These are phyloP conservation scores for Teunomyces atbi DNA, from an alignment of 805 yeast genomes.

Conservation along the genomic window DNA sequence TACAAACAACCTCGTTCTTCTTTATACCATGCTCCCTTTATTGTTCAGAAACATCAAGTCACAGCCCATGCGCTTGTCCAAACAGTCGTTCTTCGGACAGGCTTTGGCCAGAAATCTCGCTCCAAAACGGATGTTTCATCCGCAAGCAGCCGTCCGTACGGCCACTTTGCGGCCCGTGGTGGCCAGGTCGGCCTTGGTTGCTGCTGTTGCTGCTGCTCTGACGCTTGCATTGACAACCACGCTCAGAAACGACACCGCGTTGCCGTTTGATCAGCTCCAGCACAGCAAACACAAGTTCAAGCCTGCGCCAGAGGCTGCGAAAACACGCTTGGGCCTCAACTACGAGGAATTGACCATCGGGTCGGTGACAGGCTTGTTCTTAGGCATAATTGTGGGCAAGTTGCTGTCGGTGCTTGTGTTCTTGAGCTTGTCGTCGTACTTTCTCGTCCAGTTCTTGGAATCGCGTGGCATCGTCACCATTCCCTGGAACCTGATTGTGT, in stretches of 20 bases:
- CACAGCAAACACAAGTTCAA: not conserved
- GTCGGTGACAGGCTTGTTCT: slow-evolving; percentile 56
- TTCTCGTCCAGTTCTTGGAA: slow-evolving; percentile 52
- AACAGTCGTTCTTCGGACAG: not conserved
- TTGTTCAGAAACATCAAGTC: not conserved
- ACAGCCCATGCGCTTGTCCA: not conserved
- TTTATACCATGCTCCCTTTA: not conserved
- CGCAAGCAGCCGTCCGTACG: not conserved
- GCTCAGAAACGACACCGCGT: slow-evolving; percentile 9
- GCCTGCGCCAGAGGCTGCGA: not conserved
- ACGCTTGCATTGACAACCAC: not conserved
- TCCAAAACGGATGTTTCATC: not conserved
- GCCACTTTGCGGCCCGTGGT: slow-evolving; percentile 3
- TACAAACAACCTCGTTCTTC: not conserved
- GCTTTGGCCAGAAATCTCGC: not conserved
- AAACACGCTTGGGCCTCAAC: slow-evolving; percentile 43
- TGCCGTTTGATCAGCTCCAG: slow-evolving; percentile 2
- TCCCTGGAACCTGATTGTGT: slow-evolving; percentile 39
- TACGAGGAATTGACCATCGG: slow-evolving; percentile 65
- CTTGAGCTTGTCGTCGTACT: slow-evolving; percentile 42
- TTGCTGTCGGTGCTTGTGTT: slow-evolving; percentile 53
- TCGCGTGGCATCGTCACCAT: slow-evolving; percentile 51
- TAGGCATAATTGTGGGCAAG: slow-evolving; percentile 63
- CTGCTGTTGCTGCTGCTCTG: slow-evolving; percentile 10
- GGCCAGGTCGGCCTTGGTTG: slow-evolving; percentile 1